These are phyloP conservation scores for Sarocladium brachiariae DNA, from an alignment of 2,329 filamentous ascomycete genomes.

Conservation along the genomic window DNA sequence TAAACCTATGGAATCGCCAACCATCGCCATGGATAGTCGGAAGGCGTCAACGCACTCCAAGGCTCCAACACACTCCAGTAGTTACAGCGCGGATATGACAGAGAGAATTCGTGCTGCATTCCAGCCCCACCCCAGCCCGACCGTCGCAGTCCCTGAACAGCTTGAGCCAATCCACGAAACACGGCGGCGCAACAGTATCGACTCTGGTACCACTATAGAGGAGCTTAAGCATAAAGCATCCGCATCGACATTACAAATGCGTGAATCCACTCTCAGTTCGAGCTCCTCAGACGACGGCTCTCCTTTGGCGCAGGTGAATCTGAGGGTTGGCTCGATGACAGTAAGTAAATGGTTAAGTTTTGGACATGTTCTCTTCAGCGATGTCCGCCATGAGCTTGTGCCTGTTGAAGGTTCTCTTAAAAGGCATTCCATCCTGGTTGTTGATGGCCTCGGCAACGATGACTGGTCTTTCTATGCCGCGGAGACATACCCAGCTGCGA, in stretches of 20 bases:
- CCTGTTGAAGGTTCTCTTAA: slow-evolving; percentile 28
- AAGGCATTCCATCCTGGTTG: slow-evolving; percentile 62
- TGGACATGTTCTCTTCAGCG: slow-evolving; percentile 76
- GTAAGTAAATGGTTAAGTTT: slow-evolving; percentile 86
- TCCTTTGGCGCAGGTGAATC: slow-evolving; percentile 63
- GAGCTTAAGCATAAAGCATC: slow-evolving; percentile 29
- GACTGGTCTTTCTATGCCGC: slow-evolving; percentile 86
- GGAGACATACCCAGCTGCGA: slow-evolving; percentile 67
- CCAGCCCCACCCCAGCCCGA: slow-evolving; percentile 32
- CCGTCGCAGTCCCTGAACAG: slow-evolving; percentile 30
- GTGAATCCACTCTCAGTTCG: slow-evolving; percentile 31
- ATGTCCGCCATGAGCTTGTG: slow-evolving; percentile 63
- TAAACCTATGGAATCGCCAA: slow-evolving; percentile 41
- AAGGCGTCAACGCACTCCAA: slow-evolving; percentile 27
- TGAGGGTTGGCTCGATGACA: slow-evolving; percentile 73
- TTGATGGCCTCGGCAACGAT: slow-evolving; percentile 79
- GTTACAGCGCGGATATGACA: slow-evolving; percentile 49
- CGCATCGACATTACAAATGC: slow-evolving; percentile 15
- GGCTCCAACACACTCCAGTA: slow-evolving; percentile 38
- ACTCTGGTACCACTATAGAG: slow-evolving; percentile 16
- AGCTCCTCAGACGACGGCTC: slow-evolving; percentile 50
- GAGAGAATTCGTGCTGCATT: slow-evolving; percentile 45
- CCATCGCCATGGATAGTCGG: slow-evolving; percentile 27
- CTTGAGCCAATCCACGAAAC: slow-evolving; percentile 5
- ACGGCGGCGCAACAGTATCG: slow-evolving; percentile 24